Conservation (phyloP, 2,329 filamentous ascomycete species). For the Aureobasidium sp. region DNA sequence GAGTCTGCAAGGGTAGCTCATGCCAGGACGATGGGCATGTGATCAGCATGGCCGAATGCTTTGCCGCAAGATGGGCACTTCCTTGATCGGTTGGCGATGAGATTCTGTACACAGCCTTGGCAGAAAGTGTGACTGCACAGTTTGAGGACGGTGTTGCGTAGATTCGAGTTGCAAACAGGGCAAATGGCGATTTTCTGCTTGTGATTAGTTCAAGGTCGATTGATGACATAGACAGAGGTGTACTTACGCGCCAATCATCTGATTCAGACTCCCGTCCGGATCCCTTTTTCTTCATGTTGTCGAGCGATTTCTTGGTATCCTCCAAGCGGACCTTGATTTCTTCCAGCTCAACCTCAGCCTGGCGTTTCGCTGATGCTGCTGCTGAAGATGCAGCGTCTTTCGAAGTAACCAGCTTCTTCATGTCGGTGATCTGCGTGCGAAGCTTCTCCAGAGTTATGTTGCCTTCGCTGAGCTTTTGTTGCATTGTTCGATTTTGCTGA, state of each 20-base stretch:
- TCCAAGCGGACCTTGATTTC: slow-evolving; percentile 71
- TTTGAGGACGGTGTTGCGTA: slow-evolving; percentile 91
- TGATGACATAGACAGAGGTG: neutral
- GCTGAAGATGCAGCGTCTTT: slow-evolving; percentile 65
- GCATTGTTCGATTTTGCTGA: slow-evolving; percentile 66
- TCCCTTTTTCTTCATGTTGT: slow-evolving; percentile 78
- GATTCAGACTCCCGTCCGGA: slow-evolving; percentile 64
- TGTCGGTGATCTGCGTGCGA: slow-evolving; percentile 67
- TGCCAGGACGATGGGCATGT: slow-evolving; percentile 53
- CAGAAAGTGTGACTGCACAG: slow-evolving; percentile 95
- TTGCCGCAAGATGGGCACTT: slow-evolving; percentile 94
- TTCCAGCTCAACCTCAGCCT: slow-evolving; percentile 66
- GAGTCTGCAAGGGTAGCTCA: neutral
- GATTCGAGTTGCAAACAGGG: slow-evolving; percentile 83
- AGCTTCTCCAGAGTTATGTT: slow-evolving; percentile 63
- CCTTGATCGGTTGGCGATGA: slow-evolving; percentile 79
- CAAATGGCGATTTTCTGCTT: slow-evolving; percentile 69
- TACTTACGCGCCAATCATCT: slow-evolving; percentile 76
- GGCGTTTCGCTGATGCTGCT: slow-evolving; percentile 55
- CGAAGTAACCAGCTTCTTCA: slow-evolving; percentile 64
- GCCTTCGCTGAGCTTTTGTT: slow-evolving; percentile 64
- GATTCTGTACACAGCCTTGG: slow-evolving; percentile 80
- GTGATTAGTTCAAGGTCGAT: neutral
- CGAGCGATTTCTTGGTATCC: slow-evolving; percentile 72
- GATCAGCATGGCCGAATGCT: slow-evolving; percentile 84